These are phyloP conservation scores for Aspergillus spinulosporus DNA, from an alignment of 2,329 filamentous ascomycete genomes.

Conservation along the genomic window DNA sequence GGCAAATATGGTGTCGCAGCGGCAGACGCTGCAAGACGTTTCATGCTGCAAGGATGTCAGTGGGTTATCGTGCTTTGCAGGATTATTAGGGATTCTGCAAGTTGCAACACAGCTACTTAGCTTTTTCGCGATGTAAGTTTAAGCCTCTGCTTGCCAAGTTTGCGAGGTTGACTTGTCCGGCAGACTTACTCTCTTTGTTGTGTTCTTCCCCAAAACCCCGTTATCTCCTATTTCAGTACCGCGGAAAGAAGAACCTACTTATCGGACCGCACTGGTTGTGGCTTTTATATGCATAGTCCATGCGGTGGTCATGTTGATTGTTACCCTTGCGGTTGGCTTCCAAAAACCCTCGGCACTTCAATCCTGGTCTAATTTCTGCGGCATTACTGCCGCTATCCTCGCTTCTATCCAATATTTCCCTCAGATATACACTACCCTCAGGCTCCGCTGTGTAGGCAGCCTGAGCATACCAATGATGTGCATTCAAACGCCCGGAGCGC, in stretches of 20 bases:
- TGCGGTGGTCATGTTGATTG: constrained; percentile 66
- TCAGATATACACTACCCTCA: constrained; percentile 90
- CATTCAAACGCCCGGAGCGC: constrained; percentile 91
- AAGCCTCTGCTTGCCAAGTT: background rate
- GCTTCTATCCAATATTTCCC: constrained; percentile 90
- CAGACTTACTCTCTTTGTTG: constrained; percentile 87
- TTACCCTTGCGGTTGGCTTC: constrained; percentile 65
- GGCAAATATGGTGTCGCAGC: constrained; percentile 86
- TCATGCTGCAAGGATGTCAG: constrained; percentile 81
- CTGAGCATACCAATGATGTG: constrained; percentile 97
- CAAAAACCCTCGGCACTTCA: constrained; percentile 65
- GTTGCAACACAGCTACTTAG: constrained; percentile 90
- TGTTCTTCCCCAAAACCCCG: constrained; percentile 78
- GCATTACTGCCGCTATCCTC: constrained; percentile 73
- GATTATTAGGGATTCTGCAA: constrained; percentile 83
- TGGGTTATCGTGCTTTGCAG: constrained; percentile 78
- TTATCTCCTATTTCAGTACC: constrained; percentile 48
- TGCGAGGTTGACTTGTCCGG: background rate
- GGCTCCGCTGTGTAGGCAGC: constrained; percentile 80
- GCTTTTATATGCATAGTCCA: constrained; percentile 72
- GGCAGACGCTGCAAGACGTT: constrained; percentile 79
- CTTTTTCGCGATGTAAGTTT: constrained; percentile 81
- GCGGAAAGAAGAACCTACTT: constrained; percentile 59
- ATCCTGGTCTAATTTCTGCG: constrained; percentile 83
- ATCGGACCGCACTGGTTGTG: constrained; percentile 76